Percentiles rank a stretch among this genome's conserved stretches.
Conservation (phyloP, 352 stramenopile species). For the Pythium coloratum region DNA sequence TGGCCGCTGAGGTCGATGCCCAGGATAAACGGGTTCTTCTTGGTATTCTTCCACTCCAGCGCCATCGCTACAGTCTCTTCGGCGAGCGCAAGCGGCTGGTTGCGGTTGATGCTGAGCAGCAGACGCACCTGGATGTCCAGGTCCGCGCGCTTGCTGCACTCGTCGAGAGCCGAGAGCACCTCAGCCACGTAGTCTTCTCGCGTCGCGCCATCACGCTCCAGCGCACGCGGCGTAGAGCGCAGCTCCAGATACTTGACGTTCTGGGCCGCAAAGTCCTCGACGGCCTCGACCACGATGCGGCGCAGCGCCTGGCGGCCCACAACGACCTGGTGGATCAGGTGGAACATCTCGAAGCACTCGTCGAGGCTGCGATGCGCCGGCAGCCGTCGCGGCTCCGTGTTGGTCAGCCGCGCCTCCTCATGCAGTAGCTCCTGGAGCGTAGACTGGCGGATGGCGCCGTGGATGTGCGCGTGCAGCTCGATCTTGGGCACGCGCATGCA, state of each 20-base stretch:
- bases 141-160: conserved; percentile 54
- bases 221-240: conserved; percentile 71
- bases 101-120: conserved; percentile 82
- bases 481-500: conserved; percentile 73
- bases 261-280: conserved; percentile 82
- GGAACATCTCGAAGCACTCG: conserved; percentile 90
- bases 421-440: conserved; percentile 70
- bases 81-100: conserved; percentile 59
- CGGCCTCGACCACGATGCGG: conserved; percentile 68
- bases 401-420: conserved; percentile 37
- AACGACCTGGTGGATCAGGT: conserved; percentile 81
- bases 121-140: conserved; percentile 74
- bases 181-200: conserved; percentile 71
- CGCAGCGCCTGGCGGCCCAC: conserved; percentile 61
- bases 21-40: conserved; percentile 59
- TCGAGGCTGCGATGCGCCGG: conserved; percentile 61
- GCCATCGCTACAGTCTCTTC: conserved; percentile 66
- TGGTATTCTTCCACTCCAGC: conserved; percentile 39
- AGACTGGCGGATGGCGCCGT: conserved; percentile 71
- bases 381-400: conserved; percentile 33
- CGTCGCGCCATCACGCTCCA: conserved; percentile 54
- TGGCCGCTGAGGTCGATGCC: conserved; percentile 89
- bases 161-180: conserved; percentile 63
- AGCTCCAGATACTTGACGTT: conserved; percentile 87
- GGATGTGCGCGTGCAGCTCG: conserved; percentile 89